Base-by-base conservation (phyloP, 106 monocot genomes). In the Dioscorea zingiberensis region DNA sequence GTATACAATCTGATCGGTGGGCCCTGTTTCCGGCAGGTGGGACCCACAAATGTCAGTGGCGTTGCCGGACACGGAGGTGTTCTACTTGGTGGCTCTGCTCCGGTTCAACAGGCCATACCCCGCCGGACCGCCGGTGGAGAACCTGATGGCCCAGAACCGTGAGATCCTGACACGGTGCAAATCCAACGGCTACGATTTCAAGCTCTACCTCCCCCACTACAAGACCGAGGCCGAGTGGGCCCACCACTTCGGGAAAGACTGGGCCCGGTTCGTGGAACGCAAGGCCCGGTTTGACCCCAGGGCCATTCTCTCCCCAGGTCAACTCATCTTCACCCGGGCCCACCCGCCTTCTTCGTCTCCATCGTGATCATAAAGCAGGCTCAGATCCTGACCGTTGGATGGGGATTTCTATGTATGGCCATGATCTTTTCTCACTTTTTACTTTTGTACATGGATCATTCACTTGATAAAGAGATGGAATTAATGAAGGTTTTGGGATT, bases 41-140 rank as follows among this genome's bases (percentile, higher is more conserved):
- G 85, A 88, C 80, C 27, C 72, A 21, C 72, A 77, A 58, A 77
- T 79, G 59, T 97, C 97, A 72, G 85, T 89, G 73, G 83, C 77
- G 53, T 25, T 89, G 45, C 97, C 97, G 38, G 81, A 71, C 9
- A 64, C 79, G 38, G 81, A 92, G 70, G 61, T 97, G 29, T 92
- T 97, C 78, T 97, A 92, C 74, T 58, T 97, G 66, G 92, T 97
- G 61, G 97, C 97, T 63, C 73, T 97, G 74, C 88, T 97, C 11
- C 81, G 97, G 29, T 92, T 84, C 78, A 75, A 55, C 70, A 58
- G 60, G 66, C 83, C 85, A 24, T 72, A 32, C 55, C 80, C 91
- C 3, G 83, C 56, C 22, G 97, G 86, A 2, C 85, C 84, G 48
- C 28, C 81, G 18, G 74, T 63, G 25, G 80, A 81, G 24, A 83